Evolutionary conservation across 345 rosid species (phyloP).

Genomic region (Psidium guajava): DNA sequence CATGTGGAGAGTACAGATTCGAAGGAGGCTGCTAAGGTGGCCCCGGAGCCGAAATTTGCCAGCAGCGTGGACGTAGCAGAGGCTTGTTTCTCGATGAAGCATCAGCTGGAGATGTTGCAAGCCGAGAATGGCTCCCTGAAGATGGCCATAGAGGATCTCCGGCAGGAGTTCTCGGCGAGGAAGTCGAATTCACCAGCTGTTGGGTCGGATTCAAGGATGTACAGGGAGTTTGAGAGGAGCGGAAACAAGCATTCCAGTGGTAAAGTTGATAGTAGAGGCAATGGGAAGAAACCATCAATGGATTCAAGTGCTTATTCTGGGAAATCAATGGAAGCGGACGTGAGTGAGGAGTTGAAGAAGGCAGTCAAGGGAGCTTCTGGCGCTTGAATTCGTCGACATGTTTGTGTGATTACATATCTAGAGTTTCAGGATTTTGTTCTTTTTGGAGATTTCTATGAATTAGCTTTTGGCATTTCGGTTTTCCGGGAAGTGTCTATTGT

Average conservation of each 20-base stretch:
- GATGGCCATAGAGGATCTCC: slow-evolving; percentile 67
- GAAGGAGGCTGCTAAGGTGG: slow-evolving; percentile 1
- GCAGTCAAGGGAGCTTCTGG: slow-evolving; percentile 37
- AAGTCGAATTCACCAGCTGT: slow-evolving; percentile 6
- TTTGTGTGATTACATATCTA: background rate
- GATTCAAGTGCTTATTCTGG: slow-evolving; percentile 2
- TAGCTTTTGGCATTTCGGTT: background rate
- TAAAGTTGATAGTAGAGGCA: slow-evolving; percentile 28
- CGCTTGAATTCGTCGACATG: slow-evolving; percentile 15
- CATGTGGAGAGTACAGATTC: slow-evolving; percentile 30
- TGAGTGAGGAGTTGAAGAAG: slow-evolving; percentile 59
- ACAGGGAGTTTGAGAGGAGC: slow-evolving; percentile 33
- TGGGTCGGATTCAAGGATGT: slow-evolving; percentile 28
- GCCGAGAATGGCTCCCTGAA: slow-evolving; percentile 50
- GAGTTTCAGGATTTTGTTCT: background rate
- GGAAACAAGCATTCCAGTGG: slow-evolving; percentile 7
- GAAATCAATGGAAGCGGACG: slow-evolving; percentile 30
- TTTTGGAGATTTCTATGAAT: background rate
- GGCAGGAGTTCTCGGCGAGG: slow-evolving; percentile 29
- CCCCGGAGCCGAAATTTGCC: slow-evolving; percentile 3
- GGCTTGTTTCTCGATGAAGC: slow-evolving; percentile 38
- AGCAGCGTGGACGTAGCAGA: slow-evolving; percentile 32
- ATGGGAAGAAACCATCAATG: slow-evolving; percentile 25
- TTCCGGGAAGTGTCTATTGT: background rate
- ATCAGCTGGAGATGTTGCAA: slow-evolving; percentile 56